These are phyloP conservation scores for Neocatenulostroma microsporum DNA, from an alignment of 2,329 filamentous ascomycete genomes.

Conservation along the genomic window DNA sequence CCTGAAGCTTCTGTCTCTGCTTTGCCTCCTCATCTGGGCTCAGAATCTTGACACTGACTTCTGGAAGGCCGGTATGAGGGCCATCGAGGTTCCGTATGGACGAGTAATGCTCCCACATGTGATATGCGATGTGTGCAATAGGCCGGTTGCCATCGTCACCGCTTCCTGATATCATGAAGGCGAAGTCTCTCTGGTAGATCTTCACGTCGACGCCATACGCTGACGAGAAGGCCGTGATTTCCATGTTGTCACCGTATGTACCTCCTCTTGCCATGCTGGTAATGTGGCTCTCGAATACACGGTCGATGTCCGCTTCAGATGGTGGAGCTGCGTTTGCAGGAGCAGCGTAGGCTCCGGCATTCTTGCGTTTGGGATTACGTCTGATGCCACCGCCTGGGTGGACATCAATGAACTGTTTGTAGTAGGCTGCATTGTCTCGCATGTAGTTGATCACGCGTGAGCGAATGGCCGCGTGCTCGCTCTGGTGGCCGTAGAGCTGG, in stretches of 20 bases:
- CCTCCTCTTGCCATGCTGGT: slow-evolving; percentile 52
- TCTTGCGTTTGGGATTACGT: slow-evolving; percentile 52
- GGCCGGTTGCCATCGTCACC: slow-evolving; percentile 23
- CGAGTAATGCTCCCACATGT: slow-evolving; percentile 60
- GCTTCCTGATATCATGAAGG: slow-evolving; percentile 43
- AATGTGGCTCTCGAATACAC: slow-evolving; percentile 49
- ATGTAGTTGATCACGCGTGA: slow-evolving; percentile 54
- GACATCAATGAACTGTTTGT: slow-evolving; percentile 56
- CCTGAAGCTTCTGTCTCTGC: slow-evolving; percentile 31
- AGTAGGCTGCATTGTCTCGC: slow-evolving; percentile 52
- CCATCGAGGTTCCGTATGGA: slow-evolving; percentile 55
- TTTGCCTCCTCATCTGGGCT: slow-evolving; percentile 35
- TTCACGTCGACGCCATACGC: slow-evolving; percentile 55
- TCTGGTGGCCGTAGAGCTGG: slow-evolving; percentile 56
- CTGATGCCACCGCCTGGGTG: slow-evolving; percentile 48
- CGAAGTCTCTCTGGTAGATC: slow-evolving; percentile 51
- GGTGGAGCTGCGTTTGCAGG: slow-evolving; percentile 41
- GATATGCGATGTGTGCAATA: slow-evolving; percentile 40
- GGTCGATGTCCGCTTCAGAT: slow-evolving; percentile 47
- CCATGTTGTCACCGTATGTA: slow-evolving; percentile 59
- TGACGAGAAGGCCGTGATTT: slow-evolving; percentile 58
- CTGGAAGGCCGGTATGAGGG: slow-evolving; percentile 50
- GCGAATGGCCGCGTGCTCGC: slow-evolving; percentile 52
- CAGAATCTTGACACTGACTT: slow-evolving; percentile 35
- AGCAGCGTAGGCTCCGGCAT: slow-evolving; percentile 41